Evolutionary conservation across 805 yeast genomes (phyloP).

Genomic region (Saccharomycopsis babjevae): DNA sequence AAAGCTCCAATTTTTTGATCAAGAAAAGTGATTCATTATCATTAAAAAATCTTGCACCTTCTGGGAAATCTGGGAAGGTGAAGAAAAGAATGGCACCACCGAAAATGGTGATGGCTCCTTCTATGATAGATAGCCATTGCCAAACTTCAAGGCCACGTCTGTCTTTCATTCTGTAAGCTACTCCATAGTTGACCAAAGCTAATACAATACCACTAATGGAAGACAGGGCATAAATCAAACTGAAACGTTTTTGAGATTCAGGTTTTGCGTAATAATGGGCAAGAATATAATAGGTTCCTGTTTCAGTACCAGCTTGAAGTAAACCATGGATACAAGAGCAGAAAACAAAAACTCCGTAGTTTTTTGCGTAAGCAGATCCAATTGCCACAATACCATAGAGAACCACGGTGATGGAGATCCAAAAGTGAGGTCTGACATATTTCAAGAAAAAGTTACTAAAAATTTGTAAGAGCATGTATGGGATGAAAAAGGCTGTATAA

Average conservation of each 20-base stretch:
- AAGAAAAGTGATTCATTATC: constrained; percentile 42
- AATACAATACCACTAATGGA: constrained; percentile 70
- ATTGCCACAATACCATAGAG: constrained; percentile 54
- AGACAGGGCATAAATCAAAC: constrained; percentile 56
- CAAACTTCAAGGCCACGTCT: constrained; percentile 25
- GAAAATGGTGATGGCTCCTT: constrained; percentile 30
- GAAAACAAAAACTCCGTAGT: constrained; percentile 49
- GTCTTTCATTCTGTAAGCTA: constrained; percentile 38
- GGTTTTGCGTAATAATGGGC: constrained; percentile 40
- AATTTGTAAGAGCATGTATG: constrained; percentile 48
- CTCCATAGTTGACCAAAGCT: constrained; percentile 59
- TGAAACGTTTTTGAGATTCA: constrained; percentile 63
- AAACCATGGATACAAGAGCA: constrained; percentile 58
- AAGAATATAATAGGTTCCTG: constrained; percentile 61
- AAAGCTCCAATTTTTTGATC: constrained; percentile 49
- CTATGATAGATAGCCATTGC: constrained; percentile 42
- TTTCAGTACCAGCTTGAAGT: constrained; percentile 64
- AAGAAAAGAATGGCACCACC: constrained; percentile 30
- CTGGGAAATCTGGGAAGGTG: constrained; percentile 61
- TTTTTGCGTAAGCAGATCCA: constrained; percentile 54
- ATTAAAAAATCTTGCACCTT: constrained; percentile 45
- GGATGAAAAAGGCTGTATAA: constrained; percentile 46
- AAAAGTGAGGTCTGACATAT: constrained; percentile 49
- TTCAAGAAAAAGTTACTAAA: constrained; percentile 54
- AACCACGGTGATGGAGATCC: constrained; percentile 50